Evolutionary conservation across 345 rosid species (phyloP), one percentile per base, ranked within the genome.

Genomic region (Moricandia arvensis): DNA sequence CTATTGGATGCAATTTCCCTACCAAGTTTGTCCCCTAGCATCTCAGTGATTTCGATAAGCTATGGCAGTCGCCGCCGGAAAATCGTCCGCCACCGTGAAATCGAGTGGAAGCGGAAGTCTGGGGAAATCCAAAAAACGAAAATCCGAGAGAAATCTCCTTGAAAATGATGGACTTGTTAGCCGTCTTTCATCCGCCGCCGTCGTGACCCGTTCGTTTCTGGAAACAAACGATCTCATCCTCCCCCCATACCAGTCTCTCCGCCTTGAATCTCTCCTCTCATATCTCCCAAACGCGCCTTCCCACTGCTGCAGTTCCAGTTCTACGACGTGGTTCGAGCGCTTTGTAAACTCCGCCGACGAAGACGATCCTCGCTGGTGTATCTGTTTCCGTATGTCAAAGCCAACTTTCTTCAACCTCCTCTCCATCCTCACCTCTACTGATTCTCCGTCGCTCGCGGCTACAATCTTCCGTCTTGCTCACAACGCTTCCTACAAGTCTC

Each of bases 401-500:
- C 73, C 86, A 2, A 82, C 82, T 1, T 89, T 93, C 74, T 72
- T 53, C 63, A 49, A 16, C 18, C 96, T 90, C 68, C 83, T 85
- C 65, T 77, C 82, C 1, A 47, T 78, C 64, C 67, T 92, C 27
- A 66, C 83, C 45, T 85, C 87, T 27, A 12, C 65, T 0, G 66
- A 59, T 71, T 47, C 21, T 10, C 8, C 79, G 68, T 85, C 87
- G 61, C 81, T 92, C 15, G 92, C 88, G 1, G 86, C 92, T 21
- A 54, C 93, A 17, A 81, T 93, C 74, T 87, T 81, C 82, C 91
- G 94, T 76, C 92, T 93, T 64, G 81, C 97, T 26, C 97, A 90
- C 47, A 91, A 64, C 64, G 83, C 86, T 27, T 84, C 92, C 8
- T 90, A 86, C 75, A 71, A 78, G n/a, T 79, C 86, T 8, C 71